Conservation (phyloP, 148 eudicot genomes). For the Limonium bicolor region DNA sequence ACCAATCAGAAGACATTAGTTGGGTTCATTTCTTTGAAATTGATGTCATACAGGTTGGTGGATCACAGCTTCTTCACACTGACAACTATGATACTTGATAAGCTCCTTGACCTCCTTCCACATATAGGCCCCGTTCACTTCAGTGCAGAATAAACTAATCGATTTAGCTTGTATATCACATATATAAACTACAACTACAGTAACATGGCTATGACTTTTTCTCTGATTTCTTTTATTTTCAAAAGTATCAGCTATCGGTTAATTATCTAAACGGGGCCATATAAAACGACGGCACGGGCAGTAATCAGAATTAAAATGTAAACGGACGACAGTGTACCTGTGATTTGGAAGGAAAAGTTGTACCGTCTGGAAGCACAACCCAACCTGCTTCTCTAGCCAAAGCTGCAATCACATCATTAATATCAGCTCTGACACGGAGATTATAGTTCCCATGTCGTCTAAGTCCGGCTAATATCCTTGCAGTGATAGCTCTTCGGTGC, state of each 20-base stretch:
- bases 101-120: no score
- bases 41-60: not conserved
- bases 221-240: not conserved
- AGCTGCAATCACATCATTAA: conserved; percentile 95
- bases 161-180: no score
- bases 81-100: not conserved
- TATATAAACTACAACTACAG: no score
- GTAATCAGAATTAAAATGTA: no score
- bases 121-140: no score
- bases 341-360: conserved; percentile 79
- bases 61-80: not conserved
- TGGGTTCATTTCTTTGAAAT: no score
- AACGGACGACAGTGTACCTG: conserved; percentile 33
- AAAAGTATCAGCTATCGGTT: not conserved
- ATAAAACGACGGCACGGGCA: no score
- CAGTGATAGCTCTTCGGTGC: conserved; percentile 95
- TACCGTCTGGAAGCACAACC: conserved; percentile 99
- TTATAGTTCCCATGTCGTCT: conserved; percentile 93
- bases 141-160: no score
- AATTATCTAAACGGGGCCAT: not conserved
- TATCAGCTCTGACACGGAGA: conserved; percentile 96
- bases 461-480: conserved; percentile 88
- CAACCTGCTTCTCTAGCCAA: conserved; percentile 99
- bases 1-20: no score
- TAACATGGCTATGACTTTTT: no score